phyloP scores from a whole-genome alignment of 352 stramenopile species.

The Globisporangium abappressorium region DNA sequence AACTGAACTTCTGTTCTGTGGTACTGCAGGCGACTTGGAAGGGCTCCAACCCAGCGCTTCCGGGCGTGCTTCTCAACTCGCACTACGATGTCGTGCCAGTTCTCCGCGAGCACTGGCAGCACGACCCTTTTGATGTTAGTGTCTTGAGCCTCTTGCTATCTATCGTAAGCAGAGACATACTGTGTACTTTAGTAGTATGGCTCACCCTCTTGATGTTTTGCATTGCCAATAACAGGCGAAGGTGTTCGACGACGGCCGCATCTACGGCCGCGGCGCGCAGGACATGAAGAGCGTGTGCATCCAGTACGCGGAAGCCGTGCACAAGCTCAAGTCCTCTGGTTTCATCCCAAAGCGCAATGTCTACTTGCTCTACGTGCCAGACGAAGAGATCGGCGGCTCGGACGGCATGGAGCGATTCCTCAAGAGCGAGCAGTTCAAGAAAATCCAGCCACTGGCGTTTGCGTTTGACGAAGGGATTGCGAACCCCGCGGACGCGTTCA shows the following conservation, averaged over 20 bases:
- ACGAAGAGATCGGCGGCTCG: conserved; percentile 93
- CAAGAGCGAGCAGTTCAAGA: conserved; percentile 75
- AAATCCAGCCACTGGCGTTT: conserved; percentile 81
- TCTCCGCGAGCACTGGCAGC: conserved; percentile 79
- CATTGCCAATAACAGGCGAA: conserved; percentile 25
- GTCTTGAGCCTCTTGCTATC: not conserved
- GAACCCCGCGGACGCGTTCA: conserved; percentile 87
- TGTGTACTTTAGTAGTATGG: no score
- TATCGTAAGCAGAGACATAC: no score
- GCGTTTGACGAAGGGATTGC: conserved; percentile 96
- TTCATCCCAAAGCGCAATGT: conserved; percentile 88
- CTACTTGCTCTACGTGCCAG: conserved; percentile 91
- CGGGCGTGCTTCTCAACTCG: conserved; percentile 89
- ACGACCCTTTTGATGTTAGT: conserved; percentile 69
- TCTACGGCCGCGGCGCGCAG: conserved; percentile 89
- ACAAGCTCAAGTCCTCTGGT: conserved; percentile 50
- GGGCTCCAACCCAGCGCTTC: conserved; percentile 56
- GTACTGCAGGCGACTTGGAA: conserved; percentile 52
- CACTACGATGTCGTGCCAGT: conserved; percentile 96
- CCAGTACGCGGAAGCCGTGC: conserved; percentile 93
- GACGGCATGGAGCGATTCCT: conserved; percentile 93
- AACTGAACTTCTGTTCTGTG: not conserved
- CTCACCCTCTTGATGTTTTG: no score
- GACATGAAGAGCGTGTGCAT: conserved; percentile 97
- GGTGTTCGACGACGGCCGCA: conserved; percentile 76